These are phyloP conservation scores for Pythium sukuiense DNA, from an alignment of 352 stramenopile genomes.

Conservation along the genomic window DNA sequence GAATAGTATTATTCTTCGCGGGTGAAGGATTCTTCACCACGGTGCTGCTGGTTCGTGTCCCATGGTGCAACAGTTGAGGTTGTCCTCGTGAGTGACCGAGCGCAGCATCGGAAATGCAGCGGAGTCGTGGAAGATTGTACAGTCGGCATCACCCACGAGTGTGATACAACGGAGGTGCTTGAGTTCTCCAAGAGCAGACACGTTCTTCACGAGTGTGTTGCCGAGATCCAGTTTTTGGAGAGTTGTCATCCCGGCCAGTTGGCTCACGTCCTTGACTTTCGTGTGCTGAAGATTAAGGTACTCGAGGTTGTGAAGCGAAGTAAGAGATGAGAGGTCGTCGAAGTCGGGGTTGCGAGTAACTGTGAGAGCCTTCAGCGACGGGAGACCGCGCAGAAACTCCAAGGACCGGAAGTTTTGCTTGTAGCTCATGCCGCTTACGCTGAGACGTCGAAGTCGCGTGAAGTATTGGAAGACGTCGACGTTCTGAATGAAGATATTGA, in stretches of 20 bases:
- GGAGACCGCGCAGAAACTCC: background rate
- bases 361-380: conserved; percentile 5
- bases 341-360: conserved; percentile 18
- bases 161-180: conserved; percentile 5
- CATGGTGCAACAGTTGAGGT: background rate
- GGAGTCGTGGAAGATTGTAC: conserved; percentile 13
- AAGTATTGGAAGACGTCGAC: background rate
- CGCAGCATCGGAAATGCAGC: conserved; percentile 14
- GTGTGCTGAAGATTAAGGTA: conserved; percentile 12
- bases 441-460: background rate
- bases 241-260: background rate
- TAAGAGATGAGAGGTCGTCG: background rate
- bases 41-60: conserved; percentile 6
- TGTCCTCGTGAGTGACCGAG: conserved; percentile 8
- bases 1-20: too few species aligned
- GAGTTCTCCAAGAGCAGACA: background rate
- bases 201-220: background rate
- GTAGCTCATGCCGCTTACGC: conserved; percentile 13
- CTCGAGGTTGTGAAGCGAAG: background rate
- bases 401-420: conserved; percentile 2
- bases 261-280: background rate
- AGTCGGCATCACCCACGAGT: conserved; percentile 5
- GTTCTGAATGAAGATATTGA: conserved; percentile 5
- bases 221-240: conserved; percentile 15
- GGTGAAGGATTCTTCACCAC: too few species aligned